phyloP scores from a whole-genome alignment of 306 rosid species.

The Casuarina glauca region DNA sequence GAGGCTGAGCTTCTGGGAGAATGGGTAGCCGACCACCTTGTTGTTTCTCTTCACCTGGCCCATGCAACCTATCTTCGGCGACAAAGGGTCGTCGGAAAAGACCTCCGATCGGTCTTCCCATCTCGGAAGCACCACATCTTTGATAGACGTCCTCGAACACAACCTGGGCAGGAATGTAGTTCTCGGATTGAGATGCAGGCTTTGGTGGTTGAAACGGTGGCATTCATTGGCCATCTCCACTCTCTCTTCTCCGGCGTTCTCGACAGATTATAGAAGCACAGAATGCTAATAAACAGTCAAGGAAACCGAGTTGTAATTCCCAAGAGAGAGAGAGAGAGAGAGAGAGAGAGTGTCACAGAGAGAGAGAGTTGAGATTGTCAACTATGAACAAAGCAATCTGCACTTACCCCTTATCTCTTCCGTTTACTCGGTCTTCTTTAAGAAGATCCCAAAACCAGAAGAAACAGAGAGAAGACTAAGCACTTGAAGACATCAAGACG shows the following conservation, averaged over 20 bases:
- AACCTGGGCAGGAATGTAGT: conserved; percentile 79
- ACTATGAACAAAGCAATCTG: conserved; percentile 35
- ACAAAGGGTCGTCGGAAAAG: conserved; percentile 52
- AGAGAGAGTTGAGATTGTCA: conserved; percentile 46
- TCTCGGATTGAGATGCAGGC: conserved; percentile 34
- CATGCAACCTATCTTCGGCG: conserved; percentile 92
- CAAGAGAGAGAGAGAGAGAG: conserved; percentile 16
- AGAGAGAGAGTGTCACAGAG: conserved; percentile 4
- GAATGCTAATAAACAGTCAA: no score
- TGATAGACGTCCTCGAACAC: conserved; percentile 69
- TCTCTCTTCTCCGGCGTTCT: no score
- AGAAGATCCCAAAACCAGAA: neutral
- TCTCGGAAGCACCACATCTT: conserved; percentile 52
- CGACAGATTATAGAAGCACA: no score
- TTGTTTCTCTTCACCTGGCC: conserved; percentile 92
- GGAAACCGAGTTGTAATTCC: no score
- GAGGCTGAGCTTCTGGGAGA: conserved; percentile 38
- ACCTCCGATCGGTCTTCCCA: conserved; percentile 23
- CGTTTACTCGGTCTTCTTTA: conserved; percentile 23
- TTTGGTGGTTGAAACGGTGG: conserved; percentile 36
- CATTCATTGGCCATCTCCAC: conserved; percentile 46
- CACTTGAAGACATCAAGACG: neutral
- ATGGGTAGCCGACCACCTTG: conserved; percentile 63
- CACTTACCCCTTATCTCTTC: neutral
- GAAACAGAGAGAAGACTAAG: neutral